Conservation (phyloP, 257 asterid species). For the Solanum medicagineum region DNA sequence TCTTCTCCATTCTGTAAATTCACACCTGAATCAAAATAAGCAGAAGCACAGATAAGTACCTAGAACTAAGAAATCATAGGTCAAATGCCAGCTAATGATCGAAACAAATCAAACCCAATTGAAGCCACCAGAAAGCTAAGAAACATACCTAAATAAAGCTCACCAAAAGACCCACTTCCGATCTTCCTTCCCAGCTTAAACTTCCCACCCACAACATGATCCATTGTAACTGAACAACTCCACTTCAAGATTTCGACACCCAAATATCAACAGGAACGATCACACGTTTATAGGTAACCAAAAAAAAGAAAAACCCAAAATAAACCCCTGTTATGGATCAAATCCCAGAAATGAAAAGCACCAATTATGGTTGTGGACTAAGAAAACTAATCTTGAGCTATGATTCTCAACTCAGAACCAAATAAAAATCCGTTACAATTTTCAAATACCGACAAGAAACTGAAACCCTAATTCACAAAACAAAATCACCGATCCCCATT, state of each 20-base stretch:
- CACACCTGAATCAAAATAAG: conserved; percentile 47
- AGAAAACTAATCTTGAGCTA: not conserved
- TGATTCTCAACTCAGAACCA: not conserved
- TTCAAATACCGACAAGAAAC: not conserved
- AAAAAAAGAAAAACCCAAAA: not conserved
- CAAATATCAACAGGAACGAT: not conserved
- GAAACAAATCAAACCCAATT: not conserved
- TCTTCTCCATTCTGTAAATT: conserved; percentile 87
- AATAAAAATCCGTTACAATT: conserved; percentile 15
- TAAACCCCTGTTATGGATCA: not conserved
- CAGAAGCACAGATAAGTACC: not conserved
- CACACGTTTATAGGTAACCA: not conserved
- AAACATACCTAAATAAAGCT: conserved; percentile 67
- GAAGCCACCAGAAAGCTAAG: not conserved
- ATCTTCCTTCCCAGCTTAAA: conserved; percentile 87
- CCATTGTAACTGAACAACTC: not conserved
- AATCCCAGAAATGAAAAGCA: not conserved
- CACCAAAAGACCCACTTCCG: conserved; percentile 97
- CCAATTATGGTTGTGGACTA: conserved; percentile 8
- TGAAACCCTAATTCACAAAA: conserved; percentile 34
- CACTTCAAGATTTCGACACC: not conserved
- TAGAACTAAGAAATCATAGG: not conserved
- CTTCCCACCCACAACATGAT: not conserved
- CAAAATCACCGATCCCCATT: conserved; percentile 13
- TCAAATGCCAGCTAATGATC: not conserved